phyloP scores from a whole-genome alignment of 371 early-diverging fungal genomes.

The Apophysomyces trapeziformis region DNA sequence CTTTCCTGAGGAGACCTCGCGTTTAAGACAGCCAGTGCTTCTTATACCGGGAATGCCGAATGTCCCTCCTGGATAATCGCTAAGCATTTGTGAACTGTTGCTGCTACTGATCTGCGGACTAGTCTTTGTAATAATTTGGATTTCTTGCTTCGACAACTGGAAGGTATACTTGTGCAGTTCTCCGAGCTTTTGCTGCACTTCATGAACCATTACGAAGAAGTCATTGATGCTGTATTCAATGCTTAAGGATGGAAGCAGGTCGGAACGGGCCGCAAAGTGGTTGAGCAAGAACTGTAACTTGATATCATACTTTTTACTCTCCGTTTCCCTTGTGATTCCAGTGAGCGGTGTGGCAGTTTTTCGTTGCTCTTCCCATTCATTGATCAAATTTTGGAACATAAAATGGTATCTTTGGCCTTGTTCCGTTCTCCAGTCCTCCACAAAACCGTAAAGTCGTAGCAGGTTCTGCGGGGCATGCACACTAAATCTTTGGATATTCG shows the following conservation, averaged over 20 bases:
- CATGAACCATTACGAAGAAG: slow-evolving; percentile 60
- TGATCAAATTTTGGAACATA: slow-evolving; percentile 71
- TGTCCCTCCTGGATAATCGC: slow-evolving; percentile 47
- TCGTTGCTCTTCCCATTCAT: slow-evolving; percentile 70
- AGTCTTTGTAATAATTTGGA: slow-evolving; percentile 56
- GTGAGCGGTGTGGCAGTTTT: slow-evolving; percentile 23
- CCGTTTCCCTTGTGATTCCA: not conserved
- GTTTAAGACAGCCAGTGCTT: slow-evolving; percentile 55
- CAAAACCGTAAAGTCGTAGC: slow-evolving; percentile 76
- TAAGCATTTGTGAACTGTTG: slow-evolving; percentile 19
- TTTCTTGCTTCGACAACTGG: slow-evolving; percentile 60
- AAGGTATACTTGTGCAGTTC: slow-evolving; percentile 54
- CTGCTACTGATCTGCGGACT: slow-evolving; percentile 7
- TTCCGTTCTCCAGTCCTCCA: slow-evolving; percentile 84
- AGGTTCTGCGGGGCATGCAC: slow-evolving; percentile 74
- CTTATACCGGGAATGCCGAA: slow-evolving; percentile 66
- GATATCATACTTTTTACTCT: slow-evolving; percentile 43
- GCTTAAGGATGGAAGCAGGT: slow-evolving; percentile 70
- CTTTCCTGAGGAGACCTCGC: slow-evolving; percentile 17
- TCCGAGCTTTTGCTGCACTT: slow-evolving; percentile 31
- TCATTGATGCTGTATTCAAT: slow-evolving; percentile 65
- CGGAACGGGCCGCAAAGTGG: slow-evolving; percentile 61
- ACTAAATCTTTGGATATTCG: slow-evolving; percentile 59
- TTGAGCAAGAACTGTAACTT: slow-evolving; percentile 70
- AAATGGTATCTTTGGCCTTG: slow-evolving; percentile 76